Base-by-base conservation (phyloP, 441 rosid species). In the Eruca vesicaria region DNA sequence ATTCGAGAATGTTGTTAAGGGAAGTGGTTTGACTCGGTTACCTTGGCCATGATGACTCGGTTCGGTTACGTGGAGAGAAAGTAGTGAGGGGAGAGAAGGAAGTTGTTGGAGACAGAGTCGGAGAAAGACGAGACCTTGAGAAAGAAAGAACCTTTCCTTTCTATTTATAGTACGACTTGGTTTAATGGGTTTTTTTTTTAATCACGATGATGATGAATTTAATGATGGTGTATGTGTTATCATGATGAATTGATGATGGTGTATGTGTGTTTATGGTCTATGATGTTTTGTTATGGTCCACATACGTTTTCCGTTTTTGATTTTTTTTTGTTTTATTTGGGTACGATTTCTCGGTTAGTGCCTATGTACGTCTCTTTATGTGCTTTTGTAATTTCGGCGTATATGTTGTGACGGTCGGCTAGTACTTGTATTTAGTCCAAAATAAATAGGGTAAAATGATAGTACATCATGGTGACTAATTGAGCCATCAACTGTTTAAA, bases 21-120 rank as follows among this genome's bases (percentile, higher is more conserved):
- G 15, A 0, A 3, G 29, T 45, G 64, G 50, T 66, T 38, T 16
- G 63, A 62, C 48, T 36, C 62, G 29, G 82, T 75, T 56, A 84
- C 89, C 88, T 79, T 65, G 33, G 63, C 88, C 88, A 85, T 85
- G 33, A 75, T 43, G 79, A 75, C 19, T 75, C 50, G 59, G 71
- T 52, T 41, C n/a, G n/a, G 26, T 23, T 23, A 23, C 18, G 31
- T 26, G 14, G 31, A 19, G 75, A 59, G 61, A 55, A 14, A 8
- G 31, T 73, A 57, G 60, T 71, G 63, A 20, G 65, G 18, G 58
- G 41, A 28, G 20, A 10, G 26, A 43, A 55, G 11, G 57, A 77
- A 72, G 43, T 69, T 76, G 67, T 64, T 26, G 35, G 72, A 71
- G 68, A 71, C 29, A 45, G 66, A 79, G 74, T 79, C 66, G 74